These are phyloP conservation scores for Pinus albicaulis DNA, from an alignment of 75 land plant genomes.

Conservation along the genomic window DNA sequence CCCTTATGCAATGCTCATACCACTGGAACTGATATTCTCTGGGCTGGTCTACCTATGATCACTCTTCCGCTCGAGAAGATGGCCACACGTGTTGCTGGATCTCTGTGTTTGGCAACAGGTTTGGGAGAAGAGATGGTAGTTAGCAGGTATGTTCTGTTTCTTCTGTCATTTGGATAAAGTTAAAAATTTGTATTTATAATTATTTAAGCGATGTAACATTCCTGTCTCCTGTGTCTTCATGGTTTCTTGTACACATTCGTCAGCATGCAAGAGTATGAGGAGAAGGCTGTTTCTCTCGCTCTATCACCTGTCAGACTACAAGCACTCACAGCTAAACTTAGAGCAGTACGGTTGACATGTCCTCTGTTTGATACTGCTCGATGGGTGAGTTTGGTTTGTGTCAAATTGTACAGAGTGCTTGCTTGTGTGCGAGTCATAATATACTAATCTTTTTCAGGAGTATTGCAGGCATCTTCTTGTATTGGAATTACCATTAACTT, in stretches of 20 bases:
- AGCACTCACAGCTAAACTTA: conserved; percentile 63
- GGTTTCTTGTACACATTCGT: neutral
- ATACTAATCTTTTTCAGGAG: conserved; percentile 1
- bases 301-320: conserved; percentile 55
- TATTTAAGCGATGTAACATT: neutral
- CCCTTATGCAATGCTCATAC: conserved; percentile 99
- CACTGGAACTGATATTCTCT: conserved; percentile 93
- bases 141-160: conserved; percentile 48
- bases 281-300: conserved; percentile 80
- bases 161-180: neutral
- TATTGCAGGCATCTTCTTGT: conserved; percentile 1
- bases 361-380: conserved; percentile 94
- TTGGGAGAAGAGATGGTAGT: conserved; percentile 98
- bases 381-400: conserved; percentile 63
- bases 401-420: neutral
- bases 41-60: conserved; percentile 98
- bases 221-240: neutral
- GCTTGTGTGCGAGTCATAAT: neutral
- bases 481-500: conserved; percentile 1
- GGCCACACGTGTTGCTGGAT: conserved; percentile 99
- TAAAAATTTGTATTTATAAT: neutral
- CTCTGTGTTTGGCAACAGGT: conserved; percentile 90
- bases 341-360: conserved; percentile 73
- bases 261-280: conserved; percentile 98
- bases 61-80: conserved; percentile 96